Percentiles rank a stretch among this genome's conserved stretches.
Evolutionary conservation across 345 rosid species (phyloP).

Genomic region (Gynandropsis gynandra): DNA sequence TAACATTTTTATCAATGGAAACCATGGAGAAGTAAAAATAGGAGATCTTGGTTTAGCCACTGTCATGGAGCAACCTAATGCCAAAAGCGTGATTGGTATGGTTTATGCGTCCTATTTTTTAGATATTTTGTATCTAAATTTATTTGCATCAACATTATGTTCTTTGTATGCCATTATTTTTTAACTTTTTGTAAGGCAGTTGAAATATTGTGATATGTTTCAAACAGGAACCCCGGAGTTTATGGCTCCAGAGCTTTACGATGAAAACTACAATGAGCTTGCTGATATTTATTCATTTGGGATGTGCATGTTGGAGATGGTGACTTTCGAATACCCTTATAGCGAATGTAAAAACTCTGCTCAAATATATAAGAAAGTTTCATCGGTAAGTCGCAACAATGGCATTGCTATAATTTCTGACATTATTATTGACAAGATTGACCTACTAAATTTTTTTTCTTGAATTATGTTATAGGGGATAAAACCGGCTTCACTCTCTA

Average conservation of each 20-base stretch:
- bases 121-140: not conserved
- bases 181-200: too few species aligned
- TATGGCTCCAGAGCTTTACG: conserved; percentile 68
- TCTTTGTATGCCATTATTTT: too few species aligned
- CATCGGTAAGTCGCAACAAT: conserved; percentile 35
- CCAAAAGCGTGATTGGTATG: conserved; percentile 68
- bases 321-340: conserved; percentile 59
- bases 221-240: conserved; percentile 56
- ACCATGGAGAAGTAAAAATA: conserved; percentile 75
- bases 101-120: not conserved
- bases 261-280: conserved; percentile 53
- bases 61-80: conserved; percentile 62
- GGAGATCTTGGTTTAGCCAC: conserved; percentile 82
- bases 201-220: too few species aligned
- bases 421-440: not conserved
- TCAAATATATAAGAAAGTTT: conserved; percentile 63
- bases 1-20: conserved; percentile 71
- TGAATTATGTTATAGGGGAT: conserved; percentile 35
- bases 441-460: not conserved
- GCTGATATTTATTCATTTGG: conserved; percentile 65
- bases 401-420: not conserved
- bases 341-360: conserved; percentile 60
- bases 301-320: conserved; percentile 66
- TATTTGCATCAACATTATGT: not conserved
- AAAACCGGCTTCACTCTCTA: conserved; percentile 60